Conservation (phyloP, 164 flowering plant genomes). For the Protea cynaroides region DNA sequence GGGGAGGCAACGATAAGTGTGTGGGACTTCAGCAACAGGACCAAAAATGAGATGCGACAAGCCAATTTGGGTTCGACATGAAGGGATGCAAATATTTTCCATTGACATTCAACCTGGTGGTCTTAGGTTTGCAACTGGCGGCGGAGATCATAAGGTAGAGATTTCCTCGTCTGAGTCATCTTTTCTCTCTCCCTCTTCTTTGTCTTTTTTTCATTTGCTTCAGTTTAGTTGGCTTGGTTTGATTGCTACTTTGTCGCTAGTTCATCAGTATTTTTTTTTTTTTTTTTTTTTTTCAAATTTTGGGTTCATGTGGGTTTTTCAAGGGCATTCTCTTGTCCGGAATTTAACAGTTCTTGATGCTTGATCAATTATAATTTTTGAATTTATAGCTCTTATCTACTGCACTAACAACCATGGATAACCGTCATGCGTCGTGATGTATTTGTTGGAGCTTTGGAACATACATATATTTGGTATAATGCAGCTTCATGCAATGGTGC, state of each 20-base stretch:
- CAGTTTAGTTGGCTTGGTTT: conserved; percentile 8
- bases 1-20: neutral
- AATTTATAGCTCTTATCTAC: neutral
- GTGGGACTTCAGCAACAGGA: conserved; percentile 3
- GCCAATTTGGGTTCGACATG: conserved; percentile 82
- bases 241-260: no score
- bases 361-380: neutral
- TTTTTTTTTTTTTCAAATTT: neutral
- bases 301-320: neutral
- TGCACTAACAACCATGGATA: neutral
- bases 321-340: neutral
- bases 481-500: neutral
- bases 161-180: no score
- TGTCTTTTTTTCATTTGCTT: conserved; percentile 1
- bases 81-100: conserved; percentile 88
- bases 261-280: no score
- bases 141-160: conserved; percentile 93
- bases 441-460: neutral
- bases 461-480: neutral
- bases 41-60: conserved; percentile 66
- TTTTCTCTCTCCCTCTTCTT: neutral
- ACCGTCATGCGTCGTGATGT: neutral
- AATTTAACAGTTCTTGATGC: neutral
- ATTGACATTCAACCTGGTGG: conserved; percentile 94
- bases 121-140: conserved; percentile 91